Conservation (phyloP, 225 moss, liverwort and hornwort species). For the Bryoerythrophyllum caledonicum region DNA sequence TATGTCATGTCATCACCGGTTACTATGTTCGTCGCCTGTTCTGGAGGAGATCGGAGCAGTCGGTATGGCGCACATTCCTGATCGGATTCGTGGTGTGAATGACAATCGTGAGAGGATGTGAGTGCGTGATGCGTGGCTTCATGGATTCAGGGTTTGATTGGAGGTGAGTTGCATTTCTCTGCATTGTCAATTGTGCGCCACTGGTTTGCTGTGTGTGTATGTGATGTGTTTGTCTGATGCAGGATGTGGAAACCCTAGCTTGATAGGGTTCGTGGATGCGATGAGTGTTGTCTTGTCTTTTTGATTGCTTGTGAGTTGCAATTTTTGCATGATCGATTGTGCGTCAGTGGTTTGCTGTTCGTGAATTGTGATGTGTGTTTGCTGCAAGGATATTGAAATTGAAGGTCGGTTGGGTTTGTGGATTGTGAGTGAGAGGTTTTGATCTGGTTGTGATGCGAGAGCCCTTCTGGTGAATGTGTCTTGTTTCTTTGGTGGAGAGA, state of each 20-base stretch:
- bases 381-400: background rate
- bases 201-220: background rate
- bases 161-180: too few relatives aligned
- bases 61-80: background rate
- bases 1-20: background rate
- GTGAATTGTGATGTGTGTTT: background rate
- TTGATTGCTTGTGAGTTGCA: too few relatives aligned
- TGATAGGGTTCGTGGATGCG: too few relatives aligned
- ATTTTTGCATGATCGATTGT: background rate
- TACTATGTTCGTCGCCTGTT: background rate
- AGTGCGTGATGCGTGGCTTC: too few relatives aligned
- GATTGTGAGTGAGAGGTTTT: background rate
- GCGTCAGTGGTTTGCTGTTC: background rate
- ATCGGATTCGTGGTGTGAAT: background rate
- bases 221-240: background rate
- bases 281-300: too few relatives aligned
- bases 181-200: background rate
- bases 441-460: background rate
- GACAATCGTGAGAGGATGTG: background rate
- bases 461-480: too few relatives aligned
- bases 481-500: background rate
- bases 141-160: too few relatives aligned
- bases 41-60: background rate
- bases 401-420: conserved; percentile 5
- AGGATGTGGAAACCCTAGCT: too few relatives aligned